These are phyloP conservation scores for Erythrobasidium yunnanense DNA, from an alignment of 768 basidiomycete genomes.

Conservation along the genomic window DNA sequence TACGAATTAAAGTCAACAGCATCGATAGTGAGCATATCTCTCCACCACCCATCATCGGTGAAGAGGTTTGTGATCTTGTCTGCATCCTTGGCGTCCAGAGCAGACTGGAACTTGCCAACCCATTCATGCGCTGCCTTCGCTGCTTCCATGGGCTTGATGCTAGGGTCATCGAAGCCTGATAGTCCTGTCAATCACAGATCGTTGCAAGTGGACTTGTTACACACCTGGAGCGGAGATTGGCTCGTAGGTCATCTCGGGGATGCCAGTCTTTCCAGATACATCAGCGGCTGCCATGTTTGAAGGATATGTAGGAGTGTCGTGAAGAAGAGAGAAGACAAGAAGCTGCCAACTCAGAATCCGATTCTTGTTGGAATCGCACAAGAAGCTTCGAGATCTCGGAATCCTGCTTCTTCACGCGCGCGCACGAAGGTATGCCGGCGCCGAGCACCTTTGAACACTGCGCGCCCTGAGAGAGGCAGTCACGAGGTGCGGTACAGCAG, in stretches of 20 bases:
- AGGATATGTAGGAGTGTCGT: background rate
- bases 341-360: background rate
- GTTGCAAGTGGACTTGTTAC: background rate
- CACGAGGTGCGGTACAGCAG: background rate
- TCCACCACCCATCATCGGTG: conserved; percentile 33
- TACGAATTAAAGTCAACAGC: conserved; percentile 34
- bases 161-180: conserved; percentile 25
- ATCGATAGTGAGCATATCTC: conserved; percentile 35
- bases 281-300: conserved; percentile 20
- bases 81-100: conserved; percentile 26
- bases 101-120: conserved; percentile 21
- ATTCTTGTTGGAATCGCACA: too few species aligned
- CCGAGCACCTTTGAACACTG: background rate
- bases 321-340: background rate
- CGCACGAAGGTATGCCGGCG: background rate
- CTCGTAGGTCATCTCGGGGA: conserved; percentile 21
- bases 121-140: conserved; percentile 24
- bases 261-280: conserved; percentile 20
- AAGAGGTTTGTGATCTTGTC: conserved; percentile 32
- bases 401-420: too few species aligned
- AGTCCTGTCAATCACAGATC: background rate
- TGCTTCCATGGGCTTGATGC: conserved; percentile 25
- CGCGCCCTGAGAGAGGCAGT: background rate
- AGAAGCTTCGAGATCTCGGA: too few species aligned
- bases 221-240: conserved; percentile 22